A percentile compares a stretch with the other conserved stretches of the same genome.
These are phyloP conservation scores for Nadsonia starkeyi-henricii DNA, from an alignment of 1,139 yeast species.

Conservation along the genomic window DNA sequence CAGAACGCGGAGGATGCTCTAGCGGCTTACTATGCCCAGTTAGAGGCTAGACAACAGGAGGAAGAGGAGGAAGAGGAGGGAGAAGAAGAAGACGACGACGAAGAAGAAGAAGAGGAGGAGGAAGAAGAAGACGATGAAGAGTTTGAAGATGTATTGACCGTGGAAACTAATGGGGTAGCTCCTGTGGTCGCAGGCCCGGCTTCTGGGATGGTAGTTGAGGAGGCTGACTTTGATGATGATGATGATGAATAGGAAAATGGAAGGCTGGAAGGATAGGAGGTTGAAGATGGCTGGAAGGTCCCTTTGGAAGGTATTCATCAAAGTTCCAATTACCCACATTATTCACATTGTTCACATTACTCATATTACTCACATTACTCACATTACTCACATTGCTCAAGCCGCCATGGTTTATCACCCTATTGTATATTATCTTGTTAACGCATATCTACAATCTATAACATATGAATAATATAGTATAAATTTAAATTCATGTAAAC, in stretches of 20 bases:
- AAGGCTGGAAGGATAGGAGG: no score
- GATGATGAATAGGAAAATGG: slow-evolving; percentile 8
- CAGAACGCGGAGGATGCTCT: slow-evolving; percentile 63
- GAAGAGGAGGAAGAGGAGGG: slow-evolving; percentile 35
- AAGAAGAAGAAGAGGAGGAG: slow-evolving; percentile 50
- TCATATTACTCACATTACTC: no score
- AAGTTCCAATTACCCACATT: no score
- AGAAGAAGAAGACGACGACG: slow-evolving; percentile 32
- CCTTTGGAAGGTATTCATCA: no score
- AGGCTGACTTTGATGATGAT: slow-evolving; percentile 10
- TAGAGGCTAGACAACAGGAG: slow-evolving; percentile 48
- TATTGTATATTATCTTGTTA: no score
- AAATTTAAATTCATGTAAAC: no score
- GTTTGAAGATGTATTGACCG: slow-evolving; percentile 30
- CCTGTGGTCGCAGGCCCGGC: slow-evolving; percentile 14
- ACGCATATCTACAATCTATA: no score
- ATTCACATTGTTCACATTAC: no score
- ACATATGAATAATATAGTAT: no score
- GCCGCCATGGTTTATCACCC: no score
- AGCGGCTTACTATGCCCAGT: slow-evolving; percentile 64
- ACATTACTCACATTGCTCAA: no score
- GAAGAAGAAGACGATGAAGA: slow-evolving; percentile 45
- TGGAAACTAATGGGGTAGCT: slow-evolving; percentile 20
- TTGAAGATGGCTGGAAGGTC: no score
- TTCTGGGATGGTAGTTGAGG: slow-evolving; percentile 8